Percentiles rank a stretch among this genome's conserved stretches.
Conservation (phyloP, 176 grass and related monocot genomes). For the Cocos nucifera region DNA sequence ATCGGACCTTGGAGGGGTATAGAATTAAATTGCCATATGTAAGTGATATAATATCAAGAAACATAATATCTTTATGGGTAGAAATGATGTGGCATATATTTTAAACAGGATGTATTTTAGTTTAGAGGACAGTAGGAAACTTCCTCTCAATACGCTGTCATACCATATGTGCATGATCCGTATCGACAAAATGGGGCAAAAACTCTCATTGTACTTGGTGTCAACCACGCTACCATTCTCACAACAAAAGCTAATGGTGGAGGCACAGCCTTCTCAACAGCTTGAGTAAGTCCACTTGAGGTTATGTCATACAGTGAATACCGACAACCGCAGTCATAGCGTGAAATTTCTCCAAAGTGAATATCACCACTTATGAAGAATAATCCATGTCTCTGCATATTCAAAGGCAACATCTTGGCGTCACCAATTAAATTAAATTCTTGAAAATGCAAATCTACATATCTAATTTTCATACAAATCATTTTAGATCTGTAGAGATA, state of each 20-base stretch:
- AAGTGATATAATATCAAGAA: too few species aligned
- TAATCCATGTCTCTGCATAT: slow-evolving; percentile 73
- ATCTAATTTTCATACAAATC: not conserved
- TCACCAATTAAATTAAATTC: not conserved
- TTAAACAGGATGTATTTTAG: too few species aligned
- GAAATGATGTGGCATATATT: too few species aligned
- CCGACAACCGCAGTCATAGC: slow-evolving; percentile 57
- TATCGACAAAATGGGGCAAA: slow-evolving; percentile 39
- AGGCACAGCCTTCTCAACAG: slow-evolving; percentile 51
- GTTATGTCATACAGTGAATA: slow-evolving; percentile 91
- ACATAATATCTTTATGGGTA: too few species aligned
- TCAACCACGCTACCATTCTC: slow-evolving; percentile 46
- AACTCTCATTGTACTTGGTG: slow-evolving; percentile 66
- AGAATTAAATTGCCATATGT: too few species aligned
- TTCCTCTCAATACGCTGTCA: not conserved
- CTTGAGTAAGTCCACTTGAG: slow-evolving; percentile 86
- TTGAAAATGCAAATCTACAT: slow-evolving; percentile 6
- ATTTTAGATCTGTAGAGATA: too few species aligned
- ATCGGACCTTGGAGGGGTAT: too few species aligned
- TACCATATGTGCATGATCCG: slow-evolving; percentile 86
- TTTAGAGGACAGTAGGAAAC: too few species aligned
- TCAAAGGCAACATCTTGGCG: not conserved
- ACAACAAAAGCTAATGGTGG: slow-evolving; percentile 35
- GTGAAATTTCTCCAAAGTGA: slow-evolving; percentile 92
- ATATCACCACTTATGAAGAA: slow-evolving; percentile 90